phyloP scores from a whole-genome alignment of 1,139 yeast genomes.

The Saccharomyces hybrid region DNA sequence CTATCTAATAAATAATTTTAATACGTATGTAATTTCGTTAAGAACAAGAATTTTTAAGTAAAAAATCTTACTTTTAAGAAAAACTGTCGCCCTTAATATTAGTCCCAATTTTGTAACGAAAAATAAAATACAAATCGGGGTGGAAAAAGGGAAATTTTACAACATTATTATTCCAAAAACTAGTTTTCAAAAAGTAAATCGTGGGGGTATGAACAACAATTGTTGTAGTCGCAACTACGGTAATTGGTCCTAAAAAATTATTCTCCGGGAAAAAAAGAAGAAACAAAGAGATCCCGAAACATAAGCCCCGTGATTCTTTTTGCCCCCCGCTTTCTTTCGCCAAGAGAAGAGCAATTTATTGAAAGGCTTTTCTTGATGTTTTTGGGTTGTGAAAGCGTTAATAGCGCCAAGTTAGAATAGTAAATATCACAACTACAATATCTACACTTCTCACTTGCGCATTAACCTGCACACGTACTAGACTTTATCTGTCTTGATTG shows the following conservation, averaged over 20 bases:
- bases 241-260: slow-evolving; percentile 7
- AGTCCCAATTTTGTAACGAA: not conserved
- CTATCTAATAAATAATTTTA: not conserved
- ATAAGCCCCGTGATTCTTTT: not conserved
- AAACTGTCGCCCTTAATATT: slow-evolving; percentile 1
- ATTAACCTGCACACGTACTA: not conserved
- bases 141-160: slow-evolving; percentile 6
- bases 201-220: slow-evolving; percentile 10
- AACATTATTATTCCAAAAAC: slow-evolving; percentile 6
- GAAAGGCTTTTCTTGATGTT: slow-evolving; percentile 4
- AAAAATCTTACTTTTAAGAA: not conserved
- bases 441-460: not conserved
- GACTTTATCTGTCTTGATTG: no score
- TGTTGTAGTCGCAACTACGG: slow-evolving; percentile 14
- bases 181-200: slow-evolving; percentile 12
- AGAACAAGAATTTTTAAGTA: not conserved
- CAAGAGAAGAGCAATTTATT: slow-evolving; percentile 2
- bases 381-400: not conserved
- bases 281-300: not conserved
- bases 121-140: not conserved
- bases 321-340: not conserved
- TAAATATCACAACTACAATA: not conserved
- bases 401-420: not conserved
- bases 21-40: not conserved
- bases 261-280: not conserved